These are phyloP conservation scores for Polychaeton citri DNA, from an alignment of 2,329 filamentous ascomycete species.

Conservation along the genomic window DNA sequence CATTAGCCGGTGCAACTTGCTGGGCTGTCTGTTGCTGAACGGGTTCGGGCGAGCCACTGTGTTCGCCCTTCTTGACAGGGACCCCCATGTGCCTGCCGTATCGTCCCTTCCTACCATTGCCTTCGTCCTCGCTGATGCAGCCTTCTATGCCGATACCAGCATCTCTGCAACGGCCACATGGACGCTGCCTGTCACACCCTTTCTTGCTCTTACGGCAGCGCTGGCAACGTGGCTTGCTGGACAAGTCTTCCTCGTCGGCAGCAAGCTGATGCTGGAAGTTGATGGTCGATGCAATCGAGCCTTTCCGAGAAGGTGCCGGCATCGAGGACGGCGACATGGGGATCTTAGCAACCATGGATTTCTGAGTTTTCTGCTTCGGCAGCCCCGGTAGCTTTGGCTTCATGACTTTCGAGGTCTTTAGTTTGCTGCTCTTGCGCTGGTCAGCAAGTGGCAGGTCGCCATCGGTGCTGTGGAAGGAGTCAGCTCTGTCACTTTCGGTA, in stretches of 20 bases:
- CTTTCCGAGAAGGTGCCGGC: slow-evolving; percentile 58
- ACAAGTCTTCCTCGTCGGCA: slow-evolving; percentile 75
- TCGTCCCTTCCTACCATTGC: slow-evolving; percentile 89
- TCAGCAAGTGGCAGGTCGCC: slow-evolving; percentile 10
- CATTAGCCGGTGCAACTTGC: not conserved
- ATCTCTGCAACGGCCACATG: slow-evolving; percentile 89
- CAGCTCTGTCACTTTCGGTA: not conserved
- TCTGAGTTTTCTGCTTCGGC: slow-evolving; percentile 37
- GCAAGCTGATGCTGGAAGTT: slow-evolving; percentile 47
- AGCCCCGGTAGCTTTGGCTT: slow-evolving; percentile 20
- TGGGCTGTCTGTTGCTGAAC: not conserved
- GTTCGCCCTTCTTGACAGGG: slow-evolving; percentile 43
- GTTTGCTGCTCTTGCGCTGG: slow-evolving; percentile 23
- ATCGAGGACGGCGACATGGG: slow-evolving; percentile 47
- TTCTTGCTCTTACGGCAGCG: slow-evolving; percentile 99
- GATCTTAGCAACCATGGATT: slow-evolving; percentile 20
- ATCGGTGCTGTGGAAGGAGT: not conserved
- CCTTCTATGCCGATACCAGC: slow-evolving; percentile 86
- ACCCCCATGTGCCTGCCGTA: slow-evolving; percentile 64
- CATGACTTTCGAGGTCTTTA: slow-evolving; percentile 25
- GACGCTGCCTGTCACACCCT: slow-evolving; percentile 90
- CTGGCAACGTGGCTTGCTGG: slow-evolving; percentile 92
- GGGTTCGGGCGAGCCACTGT: slow-evolving; percentile 2
- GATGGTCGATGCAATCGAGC: slow-evolving; percentile 52
- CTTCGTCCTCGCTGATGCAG: slow-evolving; percentile 94